A percentile compares a stretch with the other conserved stretches of the same genome.
phyloP scores from a whole-genome alignment of 495 filamentous ascomycete genomes.

The Clavariopsis aquatica region DNA sequence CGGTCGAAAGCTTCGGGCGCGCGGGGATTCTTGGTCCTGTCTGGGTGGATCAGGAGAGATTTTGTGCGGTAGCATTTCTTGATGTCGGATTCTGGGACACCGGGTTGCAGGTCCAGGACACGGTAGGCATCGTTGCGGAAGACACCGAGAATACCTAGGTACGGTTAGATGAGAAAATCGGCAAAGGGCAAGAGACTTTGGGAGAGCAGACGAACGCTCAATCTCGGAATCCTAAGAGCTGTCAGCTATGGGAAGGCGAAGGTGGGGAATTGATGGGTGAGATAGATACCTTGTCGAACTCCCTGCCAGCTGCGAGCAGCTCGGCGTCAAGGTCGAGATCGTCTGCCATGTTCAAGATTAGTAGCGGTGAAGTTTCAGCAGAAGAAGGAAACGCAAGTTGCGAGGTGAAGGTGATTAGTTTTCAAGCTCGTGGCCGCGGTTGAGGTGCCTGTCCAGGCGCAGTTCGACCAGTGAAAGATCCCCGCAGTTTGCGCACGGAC shows the following conservation, averaged over 20 bases:
- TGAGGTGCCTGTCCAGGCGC: neutral
- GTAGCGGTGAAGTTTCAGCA: neutral
- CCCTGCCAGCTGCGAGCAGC: conserved; percentile 82
- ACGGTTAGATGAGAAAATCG: conserved; percentile 11
- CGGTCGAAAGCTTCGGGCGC: conserved; percentile 97
- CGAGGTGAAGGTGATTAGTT: neutral
- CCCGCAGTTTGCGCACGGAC: conserved; percentile 17
- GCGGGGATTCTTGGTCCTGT: conserved; percentile 89
- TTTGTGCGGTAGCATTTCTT: conserved; percentile 91
- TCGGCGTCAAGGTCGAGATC: conserved; percentile 50
- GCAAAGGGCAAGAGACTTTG: neutral
- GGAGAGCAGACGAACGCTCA: conserved; percentile 55
- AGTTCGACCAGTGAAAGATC: conserved; percentile 1
- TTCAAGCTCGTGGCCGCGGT: neutral
- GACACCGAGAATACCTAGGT: conserved; percentile 69
- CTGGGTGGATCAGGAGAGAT: conserved; percentile 96
- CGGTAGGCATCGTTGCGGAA: conserved; percentile 93
- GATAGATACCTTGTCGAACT: conserved; percentile 74
- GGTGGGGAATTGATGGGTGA: neutral
- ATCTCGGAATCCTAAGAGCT: conserved; percentile 83
- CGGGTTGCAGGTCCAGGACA: conserved; percentile 92
- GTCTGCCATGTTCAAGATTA: neutral
- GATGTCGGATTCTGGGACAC: conserved; percentile 94
- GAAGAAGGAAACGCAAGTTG: neutral
- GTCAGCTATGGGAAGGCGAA: conserved; percentile 10